Evolutionary conservation across 805 yeast species (phyloP), one percentile per base, ranked within the genome.

Genomic region (Starmerella scarabaei): DNA sequence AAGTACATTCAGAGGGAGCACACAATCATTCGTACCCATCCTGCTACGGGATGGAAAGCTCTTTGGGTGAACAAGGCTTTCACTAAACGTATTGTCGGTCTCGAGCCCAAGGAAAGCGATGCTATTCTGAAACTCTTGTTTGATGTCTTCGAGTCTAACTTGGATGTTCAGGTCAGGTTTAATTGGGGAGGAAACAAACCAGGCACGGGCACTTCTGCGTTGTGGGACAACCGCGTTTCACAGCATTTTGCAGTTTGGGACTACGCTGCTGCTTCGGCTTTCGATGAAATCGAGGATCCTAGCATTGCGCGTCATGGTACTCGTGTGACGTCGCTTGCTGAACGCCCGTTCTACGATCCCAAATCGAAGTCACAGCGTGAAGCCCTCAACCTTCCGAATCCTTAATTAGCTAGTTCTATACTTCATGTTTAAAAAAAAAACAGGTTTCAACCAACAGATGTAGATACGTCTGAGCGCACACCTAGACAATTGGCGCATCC

Each of bases 31-130:
- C 68, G 79, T 58, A 70, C 76, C 31, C 74, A 75, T 49, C 80
- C 81, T 7, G 77, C 70, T 14, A 73, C 80, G 29, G 78, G 77
- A 33, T 66, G 72, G 69, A 75, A 74, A 54, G 61, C 75, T 2
- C 61, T 74, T 45, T 74, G 60, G 46, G 69, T 72, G 29, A 75
- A 75, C 58, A 65, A 69, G 40, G 65, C 69, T 33, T 79, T 79
- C 59, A 67, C 79, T 12, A 69, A 78, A 53, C 66, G 72, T 50
- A 77, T 81, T 48, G 72, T 75, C 21, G 91, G 82, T 32, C 64
- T 80, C 56, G 80, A 80, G 61, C 68, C 69, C 35, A 82, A 77
- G 50, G 93, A 81, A 61, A 71, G 79, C 23, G 77, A 73, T 40
- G 65, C 63, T 20, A 61, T 82, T 43, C 63, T 81, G 51, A 60